Evolutionary conservation across 1,284 basidiomycete genomes (phyloP), one percentile per base, ranked within the genome.

Genomic region (Phaffia rhodozyma): DNA sequence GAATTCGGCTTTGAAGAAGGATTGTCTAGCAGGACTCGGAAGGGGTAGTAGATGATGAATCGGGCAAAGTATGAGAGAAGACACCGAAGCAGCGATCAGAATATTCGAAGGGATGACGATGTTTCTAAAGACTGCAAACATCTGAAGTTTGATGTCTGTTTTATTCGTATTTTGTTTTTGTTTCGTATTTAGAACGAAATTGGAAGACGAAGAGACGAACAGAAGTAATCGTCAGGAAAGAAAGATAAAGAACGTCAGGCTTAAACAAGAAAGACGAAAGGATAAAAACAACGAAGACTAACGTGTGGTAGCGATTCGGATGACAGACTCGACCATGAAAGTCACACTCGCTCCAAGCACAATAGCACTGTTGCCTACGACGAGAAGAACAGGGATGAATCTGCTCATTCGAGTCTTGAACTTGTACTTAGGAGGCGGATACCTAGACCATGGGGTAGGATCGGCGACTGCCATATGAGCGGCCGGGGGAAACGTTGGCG

Each of bases 351-450:
- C n/a, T 16, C 60, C 60, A 32, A 61, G 60, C 18, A 61, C 34
- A 20, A 61, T 7, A n/a, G 49, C 60, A 5, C 34, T 30, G 34
- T 38, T n/a, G 11, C 34, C 51, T 34, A 61, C 18, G 20, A 23
- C 6, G 13, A 54, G 32, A 16, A 55, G 34, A 9, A 61, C 25
- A 20, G 60, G 60, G 18, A 61, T 21, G 52, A 55, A 48, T 25
- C 60, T 32, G 6, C 38, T 18, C 16, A 52, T 29, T 38, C 60
- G 49, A 16, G 47, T 43, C 3, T 23, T 48, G 6, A 6, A 43
- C 52, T 55, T 55, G 51, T 61, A 61, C 13, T 52, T 51, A 16
- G 60, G 60, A 11, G 51, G 60, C 30, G 60, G 60, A 30, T n/a
- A 23, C 6, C 27, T 47, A 13, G 23, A 53, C 59, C 60, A 61